A percentile compares a stretch with the other conserved stretches of the same genome.
Evolutionary conservation across 768 basidiomycete species (phyloP).

Genomic region (Tulasnella calospora): DNA sequence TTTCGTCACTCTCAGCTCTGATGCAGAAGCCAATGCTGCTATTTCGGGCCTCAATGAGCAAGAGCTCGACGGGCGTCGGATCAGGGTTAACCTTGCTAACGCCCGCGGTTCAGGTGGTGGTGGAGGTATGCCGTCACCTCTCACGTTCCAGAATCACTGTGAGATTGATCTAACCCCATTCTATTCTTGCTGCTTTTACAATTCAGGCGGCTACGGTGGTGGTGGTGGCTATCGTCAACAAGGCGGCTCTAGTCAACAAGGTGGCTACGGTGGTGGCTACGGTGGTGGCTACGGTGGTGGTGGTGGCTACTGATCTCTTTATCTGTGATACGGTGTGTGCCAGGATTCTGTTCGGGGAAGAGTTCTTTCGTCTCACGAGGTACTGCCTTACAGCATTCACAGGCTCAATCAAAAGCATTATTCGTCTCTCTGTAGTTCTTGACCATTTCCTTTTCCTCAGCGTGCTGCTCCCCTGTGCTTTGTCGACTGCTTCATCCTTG

Average conservation of each 20-base stretch:
- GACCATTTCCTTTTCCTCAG: background rate
- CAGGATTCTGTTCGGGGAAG: background rate
- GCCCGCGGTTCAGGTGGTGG: slow-evolving; percentile 33
- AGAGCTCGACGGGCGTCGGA: slow-evolving; percentile 86
- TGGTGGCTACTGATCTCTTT: background rate
- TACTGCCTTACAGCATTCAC: background rate
- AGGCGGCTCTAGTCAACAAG: background rate
- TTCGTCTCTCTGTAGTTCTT: background rate
- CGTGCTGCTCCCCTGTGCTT: background rate
- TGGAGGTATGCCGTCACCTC: slow-evolving; percentile 7
- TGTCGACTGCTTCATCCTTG: background rate
- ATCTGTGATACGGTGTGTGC: background rate
- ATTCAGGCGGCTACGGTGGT: background rate
- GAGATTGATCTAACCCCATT: background rate
- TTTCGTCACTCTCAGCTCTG: slow-evolving; percentile 72
- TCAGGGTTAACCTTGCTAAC: slow-evolving; percentile 70
- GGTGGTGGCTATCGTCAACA: no score
- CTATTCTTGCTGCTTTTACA: background rate
- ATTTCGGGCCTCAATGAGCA: slow-evolving; percentile 77
- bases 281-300: no score
- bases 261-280: no score
- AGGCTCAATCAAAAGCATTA: background rate
- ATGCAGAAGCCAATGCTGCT: slow-evolving; percentile 68
- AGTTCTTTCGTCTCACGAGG: background rate
- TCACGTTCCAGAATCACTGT: slow-evolving; percentile 31